phyloP scores from a whole-genome alignment of 2,329 filamentous ascomycete genomes.

The Pseudogymnoascus sp. region DNA sequence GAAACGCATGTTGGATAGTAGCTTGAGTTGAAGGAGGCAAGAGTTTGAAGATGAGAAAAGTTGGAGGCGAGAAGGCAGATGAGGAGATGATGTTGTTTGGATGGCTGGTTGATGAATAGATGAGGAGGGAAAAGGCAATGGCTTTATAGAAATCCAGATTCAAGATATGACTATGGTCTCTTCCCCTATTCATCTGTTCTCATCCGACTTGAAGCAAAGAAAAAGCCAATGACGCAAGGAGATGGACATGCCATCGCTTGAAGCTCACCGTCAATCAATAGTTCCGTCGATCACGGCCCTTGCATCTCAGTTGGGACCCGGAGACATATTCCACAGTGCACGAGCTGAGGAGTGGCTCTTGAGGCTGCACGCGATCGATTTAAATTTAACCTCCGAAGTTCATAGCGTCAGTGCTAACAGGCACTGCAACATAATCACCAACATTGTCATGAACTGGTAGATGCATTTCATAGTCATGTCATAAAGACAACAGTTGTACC shows the following conservation, averaged over 20 bases:
- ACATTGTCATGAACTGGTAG: neutral
- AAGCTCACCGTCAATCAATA: constrained; percentile 3
- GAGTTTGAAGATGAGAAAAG: neutral
- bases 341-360: neutral
- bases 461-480: neutral
- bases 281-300: neutral
- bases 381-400: neutral
- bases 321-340: neutral
- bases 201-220: neutral
- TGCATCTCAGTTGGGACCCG: neutral
- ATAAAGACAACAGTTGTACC: no score
- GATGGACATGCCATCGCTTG: neutral
- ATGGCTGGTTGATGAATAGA: neutral
- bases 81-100: neutral
- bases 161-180: neutral
- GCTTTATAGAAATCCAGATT: neutral
- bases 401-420: neutral
- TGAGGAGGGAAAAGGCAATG: neutral
- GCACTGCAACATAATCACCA: neutral
- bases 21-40: neutral
- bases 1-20: neutral
- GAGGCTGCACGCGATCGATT: neutral
- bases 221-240: neutral
- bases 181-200: neutral
- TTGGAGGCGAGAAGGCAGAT: neutral